phyloP scores from a whole-genome alignment of 305 asterid species.

The Fraxinus dipetala region DNA sequence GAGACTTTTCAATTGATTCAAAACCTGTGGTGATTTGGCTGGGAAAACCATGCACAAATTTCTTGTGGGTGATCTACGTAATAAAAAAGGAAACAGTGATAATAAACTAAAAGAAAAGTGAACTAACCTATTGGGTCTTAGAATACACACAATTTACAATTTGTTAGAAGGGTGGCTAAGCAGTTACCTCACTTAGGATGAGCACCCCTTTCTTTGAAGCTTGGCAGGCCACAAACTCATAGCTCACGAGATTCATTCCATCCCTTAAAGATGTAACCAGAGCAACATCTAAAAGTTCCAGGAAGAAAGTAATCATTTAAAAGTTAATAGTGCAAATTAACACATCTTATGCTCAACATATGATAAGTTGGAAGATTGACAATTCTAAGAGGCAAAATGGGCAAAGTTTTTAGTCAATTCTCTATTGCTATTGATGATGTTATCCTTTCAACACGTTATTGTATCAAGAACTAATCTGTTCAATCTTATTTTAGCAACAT shows the following conservation, averaged over 20 bases:
- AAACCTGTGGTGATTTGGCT: background rate
- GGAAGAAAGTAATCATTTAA: background rate
- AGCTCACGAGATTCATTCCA: constrained; percentile 97
- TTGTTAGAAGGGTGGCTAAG: constrained; percentile 15
- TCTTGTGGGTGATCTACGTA: background rate
- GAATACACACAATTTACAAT: background rate
- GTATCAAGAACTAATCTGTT: background rate
- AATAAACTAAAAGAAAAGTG: background rate
- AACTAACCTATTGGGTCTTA: background rate
- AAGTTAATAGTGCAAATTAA: background rate
- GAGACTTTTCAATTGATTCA: background rate
- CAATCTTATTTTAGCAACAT: background rate
- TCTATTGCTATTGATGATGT: background rate
- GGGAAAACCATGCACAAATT: background rate
- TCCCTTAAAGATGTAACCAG: constrained; percentile 90
- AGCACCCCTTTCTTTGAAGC: constrained; percentile 84
- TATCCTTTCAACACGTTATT: background rate
- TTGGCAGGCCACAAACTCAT: constrained; percentile 96
- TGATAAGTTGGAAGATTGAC: background rate
- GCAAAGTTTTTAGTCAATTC: background rate
- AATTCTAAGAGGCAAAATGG: background rate
- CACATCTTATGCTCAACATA: constrained; percentile 10
- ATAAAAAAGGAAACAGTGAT: background rate
- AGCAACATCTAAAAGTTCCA: constrained; percentile 60
- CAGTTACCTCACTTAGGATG: constrained; percentile 82